Conservation (phyloP, 495 filamentous ascomycete genomes). For the Talaromyces wortmannii region DNA sequence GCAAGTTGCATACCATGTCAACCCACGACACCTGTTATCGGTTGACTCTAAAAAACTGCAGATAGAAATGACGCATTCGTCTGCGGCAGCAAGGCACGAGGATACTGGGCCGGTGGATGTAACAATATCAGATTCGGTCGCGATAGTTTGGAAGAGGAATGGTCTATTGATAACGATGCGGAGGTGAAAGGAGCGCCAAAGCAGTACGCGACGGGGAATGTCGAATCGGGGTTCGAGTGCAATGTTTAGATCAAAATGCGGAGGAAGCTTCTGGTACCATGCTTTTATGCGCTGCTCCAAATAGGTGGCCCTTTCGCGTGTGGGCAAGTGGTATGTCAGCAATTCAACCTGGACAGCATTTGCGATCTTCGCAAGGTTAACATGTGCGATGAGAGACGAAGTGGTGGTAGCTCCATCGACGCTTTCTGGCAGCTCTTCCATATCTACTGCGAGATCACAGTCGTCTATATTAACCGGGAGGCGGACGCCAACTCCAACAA, state of each 20-base stretch:
- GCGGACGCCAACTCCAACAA: slow-evolving; percentile 13
- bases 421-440: slow-evolving; percentile 12
- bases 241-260: slow-evolving; percentile 6
- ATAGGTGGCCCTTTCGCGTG: slow-evolving; percentile 9
- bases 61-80: slow-evolving; percentile 12
- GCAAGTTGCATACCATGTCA: slow-evolving; percentile 16
- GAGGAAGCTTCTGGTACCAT: slow-evolving; percentile 11
- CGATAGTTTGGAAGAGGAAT: slow-evolving; percentile 13
- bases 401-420: slow-evolving; percentile 11
- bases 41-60: slow-evolving; percentile 11
- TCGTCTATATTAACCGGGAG: slow-evolving; percentile 15
- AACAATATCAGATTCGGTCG: slow-evolving; percentile 7
- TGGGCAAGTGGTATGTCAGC: slow-evolving; percentile 12
- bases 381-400: slow-evolving; percentile 13
- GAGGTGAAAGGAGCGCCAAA: slow-evolving; percentile 14
- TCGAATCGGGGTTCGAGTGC: slow-evolving; percentile 9
- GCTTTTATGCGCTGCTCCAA: slow-evolving; percentile 9
- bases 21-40: slow-evolving; percentile 8
- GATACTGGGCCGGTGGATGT: slow-evolving; percentile 9
- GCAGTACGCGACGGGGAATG: slow-evolving; percentile 7
- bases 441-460: slow-evolving; percentile 14
- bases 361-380: slow-evolving; percentile 17
- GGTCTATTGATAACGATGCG: slow-evolving; percentile 16
- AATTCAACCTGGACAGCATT: slow-evolving; percentile 17
- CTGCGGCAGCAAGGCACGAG: slow-evolving; percentile 11